A percentile compares a stretch with the other conserved stretches of the same genome.
phyloP scores from a whole-genome alignment of 257 asterid genomes.

The Ballota nigra region DNA sequence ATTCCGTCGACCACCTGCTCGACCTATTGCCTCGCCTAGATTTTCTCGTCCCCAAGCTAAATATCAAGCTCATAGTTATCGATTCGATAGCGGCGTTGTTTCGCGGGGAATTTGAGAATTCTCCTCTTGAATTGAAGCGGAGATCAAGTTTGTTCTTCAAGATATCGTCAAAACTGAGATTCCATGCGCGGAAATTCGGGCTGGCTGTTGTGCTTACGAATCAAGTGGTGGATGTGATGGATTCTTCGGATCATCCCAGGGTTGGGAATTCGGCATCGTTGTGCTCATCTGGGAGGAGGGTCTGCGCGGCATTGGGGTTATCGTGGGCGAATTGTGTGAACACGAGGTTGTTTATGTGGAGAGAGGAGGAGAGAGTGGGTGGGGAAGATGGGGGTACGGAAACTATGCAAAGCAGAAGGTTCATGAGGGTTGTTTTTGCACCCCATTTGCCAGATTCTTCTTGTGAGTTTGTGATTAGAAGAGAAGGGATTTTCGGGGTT shows the following conservation, averaged over 20 bases:
- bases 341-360: constrained; percentile 71
- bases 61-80: constrained; percentile 62
- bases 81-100: constrained; percentile 88
- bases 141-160: constrained; percentile 66
- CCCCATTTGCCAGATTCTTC: constrained; percentile 79
- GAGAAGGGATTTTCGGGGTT: constrained; percentile 68
- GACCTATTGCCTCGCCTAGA: constrained; percentile 75
- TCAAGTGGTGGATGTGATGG: constrained; percentile 80
- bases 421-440: constrained; percentile 70
- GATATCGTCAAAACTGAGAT: constrained; percentile 66
- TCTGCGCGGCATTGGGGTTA: constrained; percentile 74
- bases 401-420: constrained; percentile 50
- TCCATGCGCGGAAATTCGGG: constrained; percentile 55
- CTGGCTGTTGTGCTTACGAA: constrained; percentile 80
- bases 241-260: constrained; percentile 43
- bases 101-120: constrained; percentile 74
- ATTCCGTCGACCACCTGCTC: constrained; percentile 82
- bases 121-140: constrained; percentile 57
- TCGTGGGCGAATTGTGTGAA: constrained; percentile 97
- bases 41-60: constrained; percentile 35
- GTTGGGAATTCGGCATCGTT: constrained; percentile 53
- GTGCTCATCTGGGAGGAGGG: constrained; percentile 75
- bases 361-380: constrained; percentile 49
- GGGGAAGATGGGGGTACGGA: constrained; percentile 31
- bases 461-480: constrained; percentile 59